phyloP scores from a whole-genome alignment of 345 rosid genomes.

The Microcos paniculata region DNA sequence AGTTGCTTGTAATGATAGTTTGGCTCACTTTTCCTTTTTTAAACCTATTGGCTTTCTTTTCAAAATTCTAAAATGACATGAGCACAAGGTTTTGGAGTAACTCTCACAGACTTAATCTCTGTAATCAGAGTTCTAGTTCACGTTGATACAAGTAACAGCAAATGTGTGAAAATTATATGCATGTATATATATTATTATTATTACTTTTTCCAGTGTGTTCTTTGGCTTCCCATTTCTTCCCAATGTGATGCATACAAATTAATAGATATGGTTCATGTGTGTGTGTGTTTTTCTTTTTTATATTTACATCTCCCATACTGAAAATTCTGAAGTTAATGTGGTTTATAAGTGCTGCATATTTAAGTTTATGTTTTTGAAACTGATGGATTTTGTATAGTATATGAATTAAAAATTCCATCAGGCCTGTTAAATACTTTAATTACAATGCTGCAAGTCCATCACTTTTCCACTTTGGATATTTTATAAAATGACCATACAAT shows the following conservation, averaged over 20 bases:
- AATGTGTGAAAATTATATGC: neutral
- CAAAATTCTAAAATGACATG: neutral
- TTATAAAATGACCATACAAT: neutral
- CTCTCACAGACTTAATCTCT: neutral
- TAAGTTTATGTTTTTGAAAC: neutral
- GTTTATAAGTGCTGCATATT: neutral
- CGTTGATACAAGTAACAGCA: neutral
- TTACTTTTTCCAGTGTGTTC: neutral
- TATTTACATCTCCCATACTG: neutral
- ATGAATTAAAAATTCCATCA: neutral
- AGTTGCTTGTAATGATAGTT: neutral
- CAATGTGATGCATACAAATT: neutral
- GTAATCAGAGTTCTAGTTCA: neutral
- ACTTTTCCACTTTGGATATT: neutral
- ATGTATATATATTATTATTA: neutral
- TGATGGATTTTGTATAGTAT: neutral
- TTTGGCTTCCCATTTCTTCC: neutral
- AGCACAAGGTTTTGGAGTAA: neutral
- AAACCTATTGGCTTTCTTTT: neutral
- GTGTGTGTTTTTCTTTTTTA: neutral
- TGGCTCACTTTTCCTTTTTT: neutral
- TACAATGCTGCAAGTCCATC: neutral
- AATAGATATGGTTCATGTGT: neutral
- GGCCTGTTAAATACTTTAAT: neutral
- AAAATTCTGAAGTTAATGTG: neutral